Evolutionary conservation across 2,329 filamentous ascomycete species (phyloP).

Genomic region (Colletotrichum sp.): DNA sequence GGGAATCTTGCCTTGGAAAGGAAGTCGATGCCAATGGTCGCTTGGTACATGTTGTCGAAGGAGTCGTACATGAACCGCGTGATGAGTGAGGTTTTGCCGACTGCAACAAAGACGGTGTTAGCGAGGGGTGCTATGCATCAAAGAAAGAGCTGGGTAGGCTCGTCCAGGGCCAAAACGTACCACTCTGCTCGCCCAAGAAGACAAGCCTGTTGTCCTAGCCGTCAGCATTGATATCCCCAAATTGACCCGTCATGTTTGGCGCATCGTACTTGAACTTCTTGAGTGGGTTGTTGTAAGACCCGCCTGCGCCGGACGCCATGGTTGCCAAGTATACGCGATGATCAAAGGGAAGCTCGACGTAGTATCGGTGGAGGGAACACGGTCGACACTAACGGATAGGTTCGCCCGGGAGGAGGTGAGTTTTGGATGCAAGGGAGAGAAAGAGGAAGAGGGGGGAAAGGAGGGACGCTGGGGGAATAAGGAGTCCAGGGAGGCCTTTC

Average conservation of each 20-base stretch:
- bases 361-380: slow-evolving; percentile 17
- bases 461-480: background rate
- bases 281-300: slow-evolving; percentile 96
- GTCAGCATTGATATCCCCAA: slow-evolving; percentile 25
- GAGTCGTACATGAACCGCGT: slow-evolving; percentile 99
- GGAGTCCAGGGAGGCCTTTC: background rate
- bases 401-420: background rate
- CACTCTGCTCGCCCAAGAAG: slow-evolving; percentile 97
- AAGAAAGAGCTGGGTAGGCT: slow-evolving; percentile 21
- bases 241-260: background rate
- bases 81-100: slow-evolving; percentile 98
- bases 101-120: slow-evolving; percentile 49
- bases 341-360: slow-evolving; percentile 5
- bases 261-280: slow-evolving; percentile 96
- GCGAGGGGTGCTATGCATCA: background rate
- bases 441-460: background rate
- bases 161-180: slow-evolving; percentile 57
- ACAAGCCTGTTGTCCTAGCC: slow-evolving; percentile 70
- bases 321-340: slow-evolving; percentile 5
- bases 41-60: slow-evolving; percentile 99
- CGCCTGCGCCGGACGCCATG: slow-evolving; percentile 77
- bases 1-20: slow-evolving; percentile 80
- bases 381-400: background rate
- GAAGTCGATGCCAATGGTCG: slow-evolving; percentile 99
- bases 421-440: slow-evolving; percentile 4